Evolutionary conservation across 768 basidiomycete genomes (phyloP).

Genomic region (Cytidiella melzeri): DNA sequence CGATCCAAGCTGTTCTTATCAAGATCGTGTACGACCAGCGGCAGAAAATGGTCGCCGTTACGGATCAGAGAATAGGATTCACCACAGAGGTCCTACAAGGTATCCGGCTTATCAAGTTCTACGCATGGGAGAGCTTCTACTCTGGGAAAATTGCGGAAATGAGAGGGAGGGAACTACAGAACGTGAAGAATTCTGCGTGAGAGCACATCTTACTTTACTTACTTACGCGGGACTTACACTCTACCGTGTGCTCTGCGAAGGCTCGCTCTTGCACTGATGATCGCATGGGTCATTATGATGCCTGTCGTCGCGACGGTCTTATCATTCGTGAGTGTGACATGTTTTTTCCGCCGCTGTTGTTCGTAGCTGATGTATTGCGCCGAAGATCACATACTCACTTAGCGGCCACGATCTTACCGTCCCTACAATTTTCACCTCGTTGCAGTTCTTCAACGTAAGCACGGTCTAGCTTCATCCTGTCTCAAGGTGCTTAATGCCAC

Average conservation of each 20-base stretch:
- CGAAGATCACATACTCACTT: slow-evolving; percentile 61
- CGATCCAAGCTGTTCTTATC: slow-evolving; percentile 49
- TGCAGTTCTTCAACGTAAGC: slow-evolving; percentile 81
- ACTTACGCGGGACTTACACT: neutral
- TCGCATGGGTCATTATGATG: slow-evolving; percentile 42
- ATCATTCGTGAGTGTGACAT: slow-evolving; percentile 43
- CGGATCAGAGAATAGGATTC: slow-evolving; percentile 60
- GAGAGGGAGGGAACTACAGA: slow-evolving; percentile 65
- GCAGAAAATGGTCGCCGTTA: slow-evolving; percentile 53
- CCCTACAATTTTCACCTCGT: slow-evolving; percentile 74
- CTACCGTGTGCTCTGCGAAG: slow-evolving; percentile 8
- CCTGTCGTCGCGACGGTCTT: slow-evolving; percentile 73
- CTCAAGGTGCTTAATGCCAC: too few relatives aligned
- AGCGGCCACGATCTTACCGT: slow-evolving; percentile 60
- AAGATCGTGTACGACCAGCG: slow-evolving; percentile 46
- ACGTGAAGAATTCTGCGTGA: slow-evolving; percentile 30
- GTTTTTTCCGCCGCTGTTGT: neutral
- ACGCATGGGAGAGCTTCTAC: slow-evolving; percentile 84
- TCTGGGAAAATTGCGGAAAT: slow-evolving; percentile 63
- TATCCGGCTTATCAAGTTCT: slow-evolving; percentile 90
- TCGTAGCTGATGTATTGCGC: neutral
- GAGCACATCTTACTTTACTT: slow-evolving; percentile 5
- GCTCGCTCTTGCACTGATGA: slow-evolving; percentile 26
- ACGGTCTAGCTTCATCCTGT: slow-evolving; percentile 41
- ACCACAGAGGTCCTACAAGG: slow-evolving; percentile 68